These are phyloP conservation scores for Corallochytrium limacisporum DNA, from an alignment of 78 protist species.

Conservation along the genomic window DNA sequence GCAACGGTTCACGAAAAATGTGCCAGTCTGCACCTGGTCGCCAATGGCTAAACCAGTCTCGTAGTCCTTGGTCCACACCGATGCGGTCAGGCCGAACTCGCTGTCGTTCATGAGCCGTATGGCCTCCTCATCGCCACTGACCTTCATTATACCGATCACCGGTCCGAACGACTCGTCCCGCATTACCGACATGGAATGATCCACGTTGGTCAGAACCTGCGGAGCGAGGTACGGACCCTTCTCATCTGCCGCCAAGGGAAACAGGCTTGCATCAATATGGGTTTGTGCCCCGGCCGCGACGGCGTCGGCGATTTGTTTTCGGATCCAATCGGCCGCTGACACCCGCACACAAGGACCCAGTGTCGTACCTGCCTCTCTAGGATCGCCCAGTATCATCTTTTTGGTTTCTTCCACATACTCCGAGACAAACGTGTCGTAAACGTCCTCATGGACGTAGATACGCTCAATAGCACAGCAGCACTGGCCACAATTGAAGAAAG, in stretches of 20 bases:
- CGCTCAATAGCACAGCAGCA: background rate
- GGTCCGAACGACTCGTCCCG: constrained; percentile 18
- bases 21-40: background rate
- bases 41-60: background rate
- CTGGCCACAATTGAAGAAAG: background rate
- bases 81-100: constrained; percentile 6
- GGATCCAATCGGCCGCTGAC: constrained; percentile 8
- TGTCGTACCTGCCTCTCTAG: background rate
- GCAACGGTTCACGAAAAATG: background rate
- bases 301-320: constrained; percentile 15
- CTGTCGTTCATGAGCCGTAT: constrained; percentile 13
- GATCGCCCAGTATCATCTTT: background rate
- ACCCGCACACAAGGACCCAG: constrained; percentile 1
- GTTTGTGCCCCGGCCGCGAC: background rate
- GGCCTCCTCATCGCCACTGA: constrained; percentile 9
- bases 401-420: background rate
- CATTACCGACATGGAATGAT: constrained; percentile 11
- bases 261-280: background rate
- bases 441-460: background rate
- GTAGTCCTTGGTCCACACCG: background rate
- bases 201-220: constrained; percentile 3
- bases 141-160: constrained; percentile 23
- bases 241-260: background rate
- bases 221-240: constrained; percentile 12
- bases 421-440: background rate